Evolutionary conservation across 805 yeast genomes (phyloP), one percentile per base, ranked within the genome.

Genomic region (Jamesozyma spencerorum): DNA sequence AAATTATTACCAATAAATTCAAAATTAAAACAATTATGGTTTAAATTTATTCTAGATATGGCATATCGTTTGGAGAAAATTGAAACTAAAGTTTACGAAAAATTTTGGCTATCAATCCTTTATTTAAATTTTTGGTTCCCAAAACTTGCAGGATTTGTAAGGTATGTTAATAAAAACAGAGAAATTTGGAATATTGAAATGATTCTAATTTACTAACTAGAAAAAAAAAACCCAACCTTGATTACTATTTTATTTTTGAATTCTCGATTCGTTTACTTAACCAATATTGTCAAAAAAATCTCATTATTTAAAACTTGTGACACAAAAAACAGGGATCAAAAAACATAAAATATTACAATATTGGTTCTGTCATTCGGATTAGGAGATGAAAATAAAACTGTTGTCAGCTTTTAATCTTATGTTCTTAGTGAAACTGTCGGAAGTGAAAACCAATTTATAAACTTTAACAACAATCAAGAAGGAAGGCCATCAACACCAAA

Each of bases 91-190:
- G 3, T 43, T 18, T 51, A 53, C 24, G 56, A 54, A 32, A 43
- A 46, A 11, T 43, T 55, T 29, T 55, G 60, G 53, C 39, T 48
- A 10, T 34, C 46, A 15, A 31, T 54, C 11, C 39, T 54, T 4
- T 48, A 53, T 39, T 28, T 51, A 28, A 51, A 53, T 35, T 37
- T 53, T 31, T 48, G 54, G 47, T 47, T 53, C 31, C 58, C 58
- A 13, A 43, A 43, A 33, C 24, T 47, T 17, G 44, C 53, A 2
- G 18, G 43, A 13, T 33, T 41, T 12, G 13, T 51, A 37, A 51
- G 47, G 58, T 54, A 54, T 54, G 58, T 49, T 15, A 12, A 14
- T 32, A 11, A 24, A 11, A 18, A n/a, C n/a, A n/a, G n/a, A n/a
- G n/a, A n/a, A n/a, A n/a, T n/a, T n/a, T n/a, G n/a, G n/a, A n/a